phyloP scores from a whole-genome alignment of 805 yeast genomes.

The Wickerhamomyces mucosus region DNA sequence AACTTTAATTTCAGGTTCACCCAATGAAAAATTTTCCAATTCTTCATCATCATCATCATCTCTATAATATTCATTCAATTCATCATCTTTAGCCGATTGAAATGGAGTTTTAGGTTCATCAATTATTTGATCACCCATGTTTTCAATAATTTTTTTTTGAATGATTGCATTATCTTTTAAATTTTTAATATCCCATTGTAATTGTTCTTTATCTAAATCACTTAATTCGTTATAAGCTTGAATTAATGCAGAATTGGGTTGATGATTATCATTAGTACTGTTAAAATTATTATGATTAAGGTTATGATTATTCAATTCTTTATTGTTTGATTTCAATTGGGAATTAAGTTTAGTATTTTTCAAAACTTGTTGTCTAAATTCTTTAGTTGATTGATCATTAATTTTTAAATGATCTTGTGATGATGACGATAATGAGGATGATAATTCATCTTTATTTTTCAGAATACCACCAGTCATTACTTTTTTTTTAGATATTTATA shows the following conservation, averaged over 20 bases:
- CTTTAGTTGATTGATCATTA: slow-evolving; percentile 26
- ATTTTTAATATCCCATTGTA: slow-evolving; percentile 83
- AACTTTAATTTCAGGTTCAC: slow-evolving; percentile 41
- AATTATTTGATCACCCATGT: slow-evolving; percentile 42
- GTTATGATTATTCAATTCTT: slow-evolving; percentile 18
- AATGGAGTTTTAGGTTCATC: slow-evolving; percentile 96
- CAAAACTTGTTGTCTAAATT: slow-evolving; percentile 59
- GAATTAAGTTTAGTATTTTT: slow-evolving; percentile 76
- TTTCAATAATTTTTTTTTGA: slow-evolving; percentile 49
- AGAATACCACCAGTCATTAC: background rate
- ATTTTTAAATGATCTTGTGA: background rate
- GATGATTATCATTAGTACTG: too few species aligned
- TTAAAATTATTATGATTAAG: too few species aligned
- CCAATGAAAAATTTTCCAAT: slow-evolving; percentile 44
- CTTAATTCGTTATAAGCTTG: slow-evolving; percentile 5
- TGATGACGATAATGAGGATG: too few species aligned
- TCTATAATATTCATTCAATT: slow-evolving; percentile 65
- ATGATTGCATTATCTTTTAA: slow-evolving; percentile 49
- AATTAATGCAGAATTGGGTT: slow-evolving; percentile 7
- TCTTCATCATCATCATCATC: slow-evolving; percentile 46
- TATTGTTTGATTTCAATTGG: slow-evolving; percentile 26
- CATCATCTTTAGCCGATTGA: slow-evolving; percentile 80
- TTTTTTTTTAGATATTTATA: too few species aligned
- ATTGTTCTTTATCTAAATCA: slow-evolving; percentile 25
- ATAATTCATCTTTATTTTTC: background rate